Conservation (phyloP, 2,329 filamentous ascomycete genomes). For the Ceratocystis cubensis region DNA sequence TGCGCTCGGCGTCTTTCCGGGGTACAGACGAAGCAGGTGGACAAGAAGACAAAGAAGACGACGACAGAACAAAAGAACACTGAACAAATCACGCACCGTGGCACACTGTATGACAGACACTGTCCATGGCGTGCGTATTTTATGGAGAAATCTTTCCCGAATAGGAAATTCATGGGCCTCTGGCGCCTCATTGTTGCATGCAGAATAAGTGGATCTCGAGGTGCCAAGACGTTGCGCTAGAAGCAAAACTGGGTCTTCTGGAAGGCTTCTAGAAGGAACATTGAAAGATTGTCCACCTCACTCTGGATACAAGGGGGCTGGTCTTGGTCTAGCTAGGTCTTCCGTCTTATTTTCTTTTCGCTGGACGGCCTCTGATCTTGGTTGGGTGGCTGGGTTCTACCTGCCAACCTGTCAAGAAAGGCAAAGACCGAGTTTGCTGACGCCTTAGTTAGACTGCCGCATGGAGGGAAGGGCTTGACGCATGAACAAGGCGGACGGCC, state of each 20-base stretch:
- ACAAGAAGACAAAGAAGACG: background rate
- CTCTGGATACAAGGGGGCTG: too few species aligned
- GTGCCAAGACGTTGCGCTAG: background rate
- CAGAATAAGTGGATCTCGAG: background rate
- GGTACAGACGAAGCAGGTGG: too few species aligned
- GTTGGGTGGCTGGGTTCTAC: background rate
- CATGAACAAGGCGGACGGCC: too few species aligned
- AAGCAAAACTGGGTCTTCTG: background rate
- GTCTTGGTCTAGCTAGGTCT: too few species aligned
- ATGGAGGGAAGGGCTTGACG: too few species aligned
- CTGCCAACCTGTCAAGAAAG: conserved; percentile 4
- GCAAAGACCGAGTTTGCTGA: background rate
- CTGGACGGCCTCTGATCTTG: background rate
- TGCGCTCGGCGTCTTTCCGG: background rate
- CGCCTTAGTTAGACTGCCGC: too few species aligned
- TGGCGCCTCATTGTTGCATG: background rate
- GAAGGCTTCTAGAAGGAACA: background rate
- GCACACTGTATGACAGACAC: background rate
- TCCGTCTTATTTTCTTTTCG: background rate
- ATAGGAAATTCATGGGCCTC: background rate
- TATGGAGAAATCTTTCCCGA: background rate
- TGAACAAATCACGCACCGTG: background rate
- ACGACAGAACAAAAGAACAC: background rate
- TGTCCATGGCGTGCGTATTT: background rate
- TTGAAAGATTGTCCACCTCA: too few species aligned